These are phyloP conservation scores for Colletotrichum camelliae DNA, from an alignment of 2,329 filamentous ascomycete species.

Conservation along the genomic window DNA sequence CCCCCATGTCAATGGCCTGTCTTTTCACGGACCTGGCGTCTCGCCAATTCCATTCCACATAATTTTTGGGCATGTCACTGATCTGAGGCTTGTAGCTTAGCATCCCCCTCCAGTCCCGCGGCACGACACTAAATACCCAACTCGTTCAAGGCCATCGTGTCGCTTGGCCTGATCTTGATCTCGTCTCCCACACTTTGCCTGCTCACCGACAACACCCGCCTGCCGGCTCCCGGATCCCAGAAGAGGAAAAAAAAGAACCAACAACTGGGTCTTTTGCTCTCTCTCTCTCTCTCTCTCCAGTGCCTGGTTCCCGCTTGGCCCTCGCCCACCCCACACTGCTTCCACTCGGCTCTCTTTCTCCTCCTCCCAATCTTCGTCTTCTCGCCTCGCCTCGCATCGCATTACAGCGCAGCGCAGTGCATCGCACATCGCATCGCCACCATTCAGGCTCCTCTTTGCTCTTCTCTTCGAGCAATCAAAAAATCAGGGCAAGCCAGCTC, in stretches of 20 bases:
- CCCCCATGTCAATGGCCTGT: background rate
- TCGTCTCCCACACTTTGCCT: background rate
- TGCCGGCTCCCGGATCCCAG: background rate
- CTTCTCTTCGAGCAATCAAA: background rate
- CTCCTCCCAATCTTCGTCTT: background rate
- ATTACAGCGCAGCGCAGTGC: background rate
- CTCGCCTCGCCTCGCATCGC: background rate
- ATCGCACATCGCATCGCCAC: conserved; percentile 1
- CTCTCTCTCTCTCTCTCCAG: background rate
- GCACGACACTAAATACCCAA: background rate
- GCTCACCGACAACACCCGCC: conserved; percentile 7
- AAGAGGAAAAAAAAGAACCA: background rate
- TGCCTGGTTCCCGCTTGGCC: background rate
- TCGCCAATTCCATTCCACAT: conserved; percentile 11
- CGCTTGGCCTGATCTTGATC: background rate
- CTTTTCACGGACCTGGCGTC: background rate
- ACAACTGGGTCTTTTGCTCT: background rate
- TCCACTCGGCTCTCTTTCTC: background rate
- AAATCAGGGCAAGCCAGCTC: background rate
- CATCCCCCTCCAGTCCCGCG: background rate
- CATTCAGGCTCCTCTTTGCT: background rate
- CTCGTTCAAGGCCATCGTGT: background rate
- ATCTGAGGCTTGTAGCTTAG: conserved; percentile 17
- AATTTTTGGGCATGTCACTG: conserved; percentile 13
- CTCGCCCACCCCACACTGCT: background rate